Evolutionary conservation across 1,139 yeast genomes (phyloP), one percentile per base, ranked within the genome.

Genomic region (Debaryomycetaceae sp.): DNA sequence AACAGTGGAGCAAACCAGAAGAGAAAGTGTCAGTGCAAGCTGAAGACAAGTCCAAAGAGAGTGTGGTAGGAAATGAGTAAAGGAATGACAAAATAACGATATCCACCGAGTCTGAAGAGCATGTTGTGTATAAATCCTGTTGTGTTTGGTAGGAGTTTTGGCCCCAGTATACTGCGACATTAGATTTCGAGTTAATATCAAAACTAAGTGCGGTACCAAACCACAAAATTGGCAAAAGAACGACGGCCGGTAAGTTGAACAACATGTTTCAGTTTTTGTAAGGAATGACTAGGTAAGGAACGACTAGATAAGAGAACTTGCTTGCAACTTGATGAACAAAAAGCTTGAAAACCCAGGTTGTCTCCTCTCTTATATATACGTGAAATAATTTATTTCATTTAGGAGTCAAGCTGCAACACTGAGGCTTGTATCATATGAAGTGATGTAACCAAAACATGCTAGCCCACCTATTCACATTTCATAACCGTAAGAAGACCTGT

Each of bases 131-230:
- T 44, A 88, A 70, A 6, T 76, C 63, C 48, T 76, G 70, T 61
- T 87, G 95, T 37, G 78, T 59, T 6, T 87, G 87, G 35, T 81
- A 86, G 14, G 95, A 83, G 58, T 83, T 81, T 65, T 88, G 96
- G 42, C 96, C 96, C 96, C 96, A 88, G 68, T 87, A 87, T 23
- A 86, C 75, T 36, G 81, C 95, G 41, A 86, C 78, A 39, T 50
- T 51, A 23, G 41, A 24, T 17, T 43, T 43, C 20, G 54, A 42
- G 24, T 39, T 38, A 6, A 48, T 45, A 31, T 53, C 51, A 36
- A 56, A 27, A 27, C 31, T 11, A 27, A 27, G 11, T 27, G 31
- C 31, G 31, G 11, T 7, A 27, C 31, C 31, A 27, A 27, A 8
- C 8, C 8, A 27, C 8, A 27, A 11, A 8, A 27, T 8, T 27